These are phyloP conservation scores for Dactylellina cionopaga DNA, from an alignment of 2,329 filamentous ascomycete species.

Conservation along the genomic window DNA sequence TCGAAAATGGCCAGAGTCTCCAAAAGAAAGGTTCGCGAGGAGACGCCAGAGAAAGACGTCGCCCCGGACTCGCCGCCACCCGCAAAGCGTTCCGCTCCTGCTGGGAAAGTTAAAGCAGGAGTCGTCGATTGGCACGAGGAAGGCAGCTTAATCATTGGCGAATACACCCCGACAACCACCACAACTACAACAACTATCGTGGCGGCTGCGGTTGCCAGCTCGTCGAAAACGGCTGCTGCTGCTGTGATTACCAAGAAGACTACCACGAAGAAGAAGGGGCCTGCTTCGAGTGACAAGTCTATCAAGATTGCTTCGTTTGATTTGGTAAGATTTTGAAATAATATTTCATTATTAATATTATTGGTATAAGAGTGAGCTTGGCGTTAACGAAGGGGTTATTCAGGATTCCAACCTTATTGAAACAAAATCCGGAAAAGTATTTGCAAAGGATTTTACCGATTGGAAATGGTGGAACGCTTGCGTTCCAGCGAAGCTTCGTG, in stretches of 20 bases:
- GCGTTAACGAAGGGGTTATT: too few relatives aligned
- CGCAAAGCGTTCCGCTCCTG: conserved; percentile 13
- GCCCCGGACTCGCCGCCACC: conserved; percentile 30
- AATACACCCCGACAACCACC: too few relatives aligned
- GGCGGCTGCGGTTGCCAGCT: conserved; percentile 24
- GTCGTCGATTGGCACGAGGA: too few relatives aligned
- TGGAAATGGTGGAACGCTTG: conserved; percentile 92
- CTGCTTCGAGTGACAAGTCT: too few relatives aligned
- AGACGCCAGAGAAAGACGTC: conserved; percentile 41
- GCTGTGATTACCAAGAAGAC: not conserved
- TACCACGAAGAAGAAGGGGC: too few relatives aligned
- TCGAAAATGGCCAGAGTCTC: too few relatives aligned
- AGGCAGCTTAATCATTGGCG: too few relatives aligned
- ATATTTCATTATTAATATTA: conserved; percentile 1
- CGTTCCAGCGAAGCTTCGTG: conserved; percentile 74
- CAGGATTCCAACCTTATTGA: conserved; percentile 88
- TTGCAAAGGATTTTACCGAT: conserved; percentile 75
- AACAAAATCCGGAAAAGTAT: conserved; percentile 81
- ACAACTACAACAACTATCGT: not conserved
- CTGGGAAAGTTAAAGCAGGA: too few relatives aligned
- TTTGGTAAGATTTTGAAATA: conserved; percentile 63
- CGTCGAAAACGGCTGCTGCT: conserved; percentile 2
- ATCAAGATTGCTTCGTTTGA: conserved; percentile 73
- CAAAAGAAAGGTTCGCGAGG: conserved; percentile 39
- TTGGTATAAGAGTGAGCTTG: too few relatives aligned